phyloP scores from a whole-genome alignment of 2,329 filamentous ascomycete genomes.

The Beauveria brongniartii region DNA sequence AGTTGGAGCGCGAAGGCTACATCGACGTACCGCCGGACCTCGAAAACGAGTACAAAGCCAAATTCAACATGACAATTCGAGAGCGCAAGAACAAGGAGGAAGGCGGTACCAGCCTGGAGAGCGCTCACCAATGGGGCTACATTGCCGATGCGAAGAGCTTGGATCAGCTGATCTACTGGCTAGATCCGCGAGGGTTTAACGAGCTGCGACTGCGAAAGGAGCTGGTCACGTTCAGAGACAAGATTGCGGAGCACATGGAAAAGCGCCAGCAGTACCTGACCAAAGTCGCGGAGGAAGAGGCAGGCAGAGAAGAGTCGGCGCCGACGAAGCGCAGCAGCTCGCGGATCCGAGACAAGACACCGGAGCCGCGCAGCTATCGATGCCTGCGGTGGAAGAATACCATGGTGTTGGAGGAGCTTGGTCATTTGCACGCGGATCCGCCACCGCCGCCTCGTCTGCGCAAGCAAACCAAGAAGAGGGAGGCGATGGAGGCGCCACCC shows the following conservation, averaged over 20 bases:
- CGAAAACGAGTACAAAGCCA: slow-evolving; percentile 65
- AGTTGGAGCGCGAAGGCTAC: slow-evolving; percentile 77
- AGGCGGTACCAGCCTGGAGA: slow-evolving; percentile 67
- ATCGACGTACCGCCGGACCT: slow-evolving; percentile 67
- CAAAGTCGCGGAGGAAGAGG: slow-evolving; percentile 26
- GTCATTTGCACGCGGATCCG: slow-evolving; percentile 48
- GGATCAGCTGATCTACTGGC: slow-evolving; percentile 74
- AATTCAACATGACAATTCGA: slow-evolving; percentile 73
- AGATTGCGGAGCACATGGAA: slow-evolving; percentile 72
- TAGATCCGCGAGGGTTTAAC: slow-evolving; percentile 78
- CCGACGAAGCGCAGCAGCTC: slow-evolving; percentile 34
- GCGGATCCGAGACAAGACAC: slow-evolving; percentile 37
- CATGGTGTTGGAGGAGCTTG: slow-evolving; percentile 47
- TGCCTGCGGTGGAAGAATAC: slow-evolving; percentile 50
- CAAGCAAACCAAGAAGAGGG: slow-evolving; percentile 46
- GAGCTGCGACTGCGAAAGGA: slow-evolving; percentile 87
- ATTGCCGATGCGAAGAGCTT: slow-evolving; percentile 74
- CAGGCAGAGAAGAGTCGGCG: slow-evolving; percentile 30
- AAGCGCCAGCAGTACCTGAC: slow-evolving; percentile 63
- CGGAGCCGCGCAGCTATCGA: slow-evolving; percentile 37
- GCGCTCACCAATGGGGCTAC: slow-evolving; percentile 82
- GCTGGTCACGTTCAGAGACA: slow-evolving; percentile 64
- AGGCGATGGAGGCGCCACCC: slow-evolving; percentile 27
- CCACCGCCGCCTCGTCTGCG: slow-evolving; percentile 42
- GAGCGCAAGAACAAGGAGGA: slow-evolving; percentile 84